phyloP scores from a whole-genome alignment of 148 eudicot genomes.

The Rhododendron vialii region DNA sequence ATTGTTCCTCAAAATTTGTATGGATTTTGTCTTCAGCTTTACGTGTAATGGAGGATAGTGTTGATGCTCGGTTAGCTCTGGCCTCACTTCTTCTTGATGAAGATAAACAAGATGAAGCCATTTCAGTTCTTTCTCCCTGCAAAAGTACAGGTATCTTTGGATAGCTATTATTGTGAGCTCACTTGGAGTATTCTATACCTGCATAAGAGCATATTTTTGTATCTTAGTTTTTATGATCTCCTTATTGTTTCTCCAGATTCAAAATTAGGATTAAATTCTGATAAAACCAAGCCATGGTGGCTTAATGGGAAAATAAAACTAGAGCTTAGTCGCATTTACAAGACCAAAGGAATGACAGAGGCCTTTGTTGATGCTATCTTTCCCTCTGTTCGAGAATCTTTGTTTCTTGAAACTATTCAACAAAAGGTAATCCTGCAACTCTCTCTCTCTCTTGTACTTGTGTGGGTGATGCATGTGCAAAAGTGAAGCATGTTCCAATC shows the following conservation, averaged over 20 bases:
- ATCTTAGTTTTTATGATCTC: not conserved
- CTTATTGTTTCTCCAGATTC: constrained; percentile 28
- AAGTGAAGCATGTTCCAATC: not conserved
- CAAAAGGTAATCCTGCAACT: constrained; percentile 48
- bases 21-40: constrained; percentile 48
- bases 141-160: constrained; percentile 42
- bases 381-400: constrained; percentile 64
- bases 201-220: not conserved
- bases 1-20: not conserved
- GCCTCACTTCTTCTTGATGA: constrained; percentile 72
- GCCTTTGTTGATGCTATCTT: constrained; percentile 62
- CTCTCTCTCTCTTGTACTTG: not conserved
- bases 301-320: constrained; percentile 66
- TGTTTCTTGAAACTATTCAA: constrained; percentile 46
- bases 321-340: constrained; percentile 67
- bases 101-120: constrained; percentile 69
- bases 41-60: constrained; percentile 44
- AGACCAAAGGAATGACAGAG: constrained; percentile 56
- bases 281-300: constrained; percentile 64
- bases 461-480: not conserved
- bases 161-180: constrained; percentile 1
- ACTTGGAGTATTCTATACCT: constrained; percentile 5
- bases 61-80: constrained; percentile 68
- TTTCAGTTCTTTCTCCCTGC: constrained; percentile 75
- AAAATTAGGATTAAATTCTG: constrained; percentile 24